These are phyloP conservation scores for Candida anglica DNA, from an alignment of 805 yeast species.

Conservation along the genomic window DNA sequence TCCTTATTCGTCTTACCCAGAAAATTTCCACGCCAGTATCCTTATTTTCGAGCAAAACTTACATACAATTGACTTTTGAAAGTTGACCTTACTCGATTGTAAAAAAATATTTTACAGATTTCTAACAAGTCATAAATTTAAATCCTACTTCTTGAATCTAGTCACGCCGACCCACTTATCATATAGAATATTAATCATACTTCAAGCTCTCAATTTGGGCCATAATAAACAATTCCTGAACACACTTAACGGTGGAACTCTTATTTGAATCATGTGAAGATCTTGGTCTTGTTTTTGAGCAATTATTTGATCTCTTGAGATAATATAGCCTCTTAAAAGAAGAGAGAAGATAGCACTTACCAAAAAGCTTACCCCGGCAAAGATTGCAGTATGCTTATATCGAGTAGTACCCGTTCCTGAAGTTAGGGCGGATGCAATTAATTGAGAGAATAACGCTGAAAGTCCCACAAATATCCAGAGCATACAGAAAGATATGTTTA, in stretches of 20 bases:
- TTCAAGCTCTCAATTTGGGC: constrained; percentile 6
- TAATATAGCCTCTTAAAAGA: constrained; percentile 47
- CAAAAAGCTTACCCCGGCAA: constrained; percentile 47
- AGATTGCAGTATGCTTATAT: constrained; percentile 47
- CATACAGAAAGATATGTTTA: constrained; percentile 44
- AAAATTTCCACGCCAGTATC: too few relatives aligned
- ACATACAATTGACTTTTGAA: too few relatives aligned
- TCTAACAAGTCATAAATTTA: too few relatives aligned
- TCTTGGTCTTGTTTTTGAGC: constrained; percentile 6
- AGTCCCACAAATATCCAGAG: constrained; percentile 46
- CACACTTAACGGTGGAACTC: constrained; percentile 4
- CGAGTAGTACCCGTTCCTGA: constrained; percentile 28
- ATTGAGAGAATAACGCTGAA: constrained; percentile 47
- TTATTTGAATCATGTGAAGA: constrained; percentile 11
- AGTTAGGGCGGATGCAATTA: constrained; percentile 51
- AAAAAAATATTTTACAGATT: too few relatives aligned
- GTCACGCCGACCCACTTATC: too few relatives aligned
- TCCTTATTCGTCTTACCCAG: too few relatives aligned
- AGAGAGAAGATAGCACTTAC: constrained; percentile 36
- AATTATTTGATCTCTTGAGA: constrained; percentile 36
- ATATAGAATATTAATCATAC: too few relatives aligned
- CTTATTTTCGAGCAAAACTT: too few relatives aligned
- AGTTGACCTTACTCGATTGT: too few relatives aligned
- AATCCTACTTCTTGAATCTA: too few relatives aligned
- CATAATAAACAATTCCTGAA: constrained; percentile 4